Evolutionary conservation across 164 flowering plant species (phyloP), one percentile per base, ranked within the genome.

Genomic region (Echeveria elegans): DNA sequence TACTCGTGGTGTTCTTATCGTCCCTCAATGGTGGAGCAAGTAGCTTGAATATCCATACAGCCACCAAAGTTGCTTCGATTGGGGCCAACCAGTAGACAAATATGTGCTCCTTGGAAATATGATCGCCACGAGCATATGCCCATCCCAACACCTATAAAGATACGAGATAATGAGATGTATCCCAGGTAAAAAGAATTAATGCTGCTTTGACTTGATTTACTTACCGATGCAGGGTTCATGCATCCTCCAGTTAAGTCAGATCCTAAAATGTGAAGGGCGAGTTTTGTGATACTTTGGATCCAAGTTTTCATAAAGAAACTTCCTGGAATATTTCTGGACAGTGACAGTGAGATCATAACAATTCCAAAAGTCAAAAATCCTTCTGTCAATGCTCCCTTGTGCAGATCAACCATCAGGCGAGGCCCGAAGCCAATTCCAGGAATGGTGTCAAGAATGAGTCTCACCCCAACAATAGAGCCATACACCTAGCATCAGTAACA

Each of bases 151-250:
- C 84, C 84, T 81, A 31, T 21, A 74, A 10, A 60, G 40, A n/a
- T 10, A 41, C 48, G 14, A 6, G 12, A 32, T 9, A 5, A 41
- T 43, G 24, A 67, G 31, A 24, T 52, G 9, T 52, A 23, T n/a
- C 0, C 1, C 38, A n/a, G 10, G 28, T 6, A 21, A 6, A 50
- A 50, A n/a, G 26, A 50, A 21, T 10, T 50, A n/a, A 9, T 21
- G 23, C 23, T n/a, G 21, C 53, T n/a, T 24, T 37, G 12, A 8
- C 12, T 16, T 9, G 11, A 50, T 7, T 30, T 70, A 76, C 98
- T 85, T 83, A 90, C 98, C 70, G 98, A 78, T 61, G 98, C 98
- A 3, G 98, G 98, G 79, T 93, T 93, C 98, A 93, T 90, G 75
- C 81, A 76, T 69, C 97, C 98, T 31, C 98, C 98, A 0, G 98